A percentile compares a stretch with the other conserved stretches of the same genome.
Evolutionary conservation across 208 protist genomes (phyloP).

Genomic region (Trichomonas gallinae): DNA sequence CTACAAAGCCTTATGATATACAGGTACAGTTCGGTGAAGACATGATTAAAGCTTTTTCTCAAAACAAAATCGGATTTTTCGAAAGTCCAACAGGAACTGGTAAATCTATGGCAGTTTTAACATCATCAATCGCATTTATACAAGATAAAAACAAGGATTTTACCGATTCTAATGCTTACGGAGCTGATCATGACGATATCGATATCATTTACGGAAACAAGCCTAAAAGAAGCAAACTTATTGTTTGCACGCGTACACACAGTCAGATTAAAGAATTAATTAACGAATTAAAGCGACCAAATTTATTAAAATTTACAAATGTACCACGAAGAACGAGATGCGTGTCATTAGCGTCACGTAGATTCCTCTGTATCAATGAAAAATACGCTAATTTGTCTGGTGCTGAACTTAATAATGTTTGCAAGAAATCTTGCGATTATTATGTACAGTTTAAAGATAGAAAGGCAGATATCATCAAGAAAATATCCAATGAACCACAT

Average conservation of each 20-base stretch:
- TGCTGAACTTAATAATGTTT: not conserved
- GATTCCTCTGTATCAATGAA: not conserved
- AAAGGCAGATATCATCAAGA: not conserved
- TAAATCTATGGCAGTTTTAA: not conserved
- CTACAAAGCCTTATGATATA: not conserved
- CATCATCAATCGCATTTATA: not conserved
- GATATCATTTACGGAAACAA: not conserved
- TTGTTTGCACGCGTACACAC: not conserved
- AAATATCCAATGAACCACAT: not conserved
- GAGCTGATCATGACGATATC: not conserved
- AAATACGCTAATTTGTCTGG: not conserved
- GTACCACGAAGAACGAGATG: not conserved
- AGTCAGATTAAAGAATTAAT: constrained; percentile 5
- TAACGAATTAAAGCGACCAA: not conserved
- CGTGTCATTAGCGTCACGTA: not conserved
- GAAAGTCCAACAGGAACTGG: constrained; percentile 16
- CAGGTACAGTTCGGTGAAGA: not conserved
- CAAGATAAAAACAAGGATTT: not conserved
- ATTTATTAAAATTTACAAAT: not conserved
- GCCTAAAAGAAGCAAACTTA: not conserved
- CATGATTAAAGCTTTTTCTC: not conserved
- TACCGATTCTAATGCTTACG: not conserved
- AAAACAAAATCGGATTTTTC: constrained; percentile 5
- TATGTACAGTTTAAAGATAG: not conserved
- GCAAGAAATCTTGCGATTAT: not conserved